These are phyloP conservation scores for Debaryomyces sp. DNA, from an alignment of 1,139 yeast genomes.

Conservation along the genomic window DNA sequence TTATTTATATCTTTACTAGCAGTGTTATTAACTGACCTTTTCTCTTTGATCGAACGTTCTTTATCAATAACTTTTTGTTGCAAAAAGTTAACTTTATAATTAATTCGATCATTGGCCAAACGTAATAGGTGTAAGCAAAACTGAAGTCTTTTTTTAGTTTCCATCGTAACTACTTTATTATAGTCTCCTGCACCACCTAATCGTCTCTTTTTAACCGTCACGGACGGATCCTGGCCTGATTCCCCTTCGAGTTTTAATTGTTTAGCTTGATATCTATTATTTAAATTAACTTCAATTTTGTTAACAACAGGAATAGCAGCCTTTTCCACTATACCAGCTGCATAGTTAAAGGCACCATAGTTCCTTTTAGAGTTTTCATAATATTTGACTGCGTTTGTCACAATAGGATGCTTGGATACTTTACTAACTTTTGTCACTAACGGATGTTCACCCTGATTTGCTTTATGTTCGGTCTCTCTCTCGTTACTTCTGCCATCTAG, in stretches of 20 bases:
- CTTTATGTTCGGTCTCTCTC: neutral
- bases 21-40: constrained; percentile 1
- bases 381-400: constrained; percentile 59
- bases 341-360: constrained; percentile 62
- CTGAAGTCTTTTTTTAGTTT: constrained; percentile 69
- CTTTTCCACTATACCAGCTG: constrained; percentile 67
- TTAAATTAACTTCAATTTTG: constrained; percentile 50
- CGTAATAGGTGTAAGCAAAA: constrained; percentile 74
- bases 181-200: constrained; percentile 10
- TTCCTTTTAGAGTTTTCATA: constrained; percentile 58
- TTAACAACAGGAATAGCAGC: constrained; percentile 62
- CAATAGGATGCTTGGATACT: constrained; percentile 51
- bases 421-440: constrained; percentile 47
- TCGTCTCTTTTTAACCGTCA: constrained; percentile 24
- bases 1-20: constrained; percentile 5
- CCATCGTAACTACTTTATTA: constrained; percentile 47
- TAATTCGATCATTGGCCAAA: constrained; percentile 74
- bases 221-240: constrained; percentile 5
- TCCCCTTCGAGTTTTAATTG: constrained; percentile 16
- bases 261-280: constrained; percentile 38
- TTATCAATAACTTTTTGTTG: constrained; percentile 44
- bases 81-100: constrained; percentile 61
- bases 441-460: constrained; percentile 32
- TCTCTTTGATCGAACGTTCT: constrained; percentile 17
- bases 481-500: neutral